Evolutionary conservation across 106 monocot genomes (phyloP).

Genomic region (Vanilla planifolia): DNA sequence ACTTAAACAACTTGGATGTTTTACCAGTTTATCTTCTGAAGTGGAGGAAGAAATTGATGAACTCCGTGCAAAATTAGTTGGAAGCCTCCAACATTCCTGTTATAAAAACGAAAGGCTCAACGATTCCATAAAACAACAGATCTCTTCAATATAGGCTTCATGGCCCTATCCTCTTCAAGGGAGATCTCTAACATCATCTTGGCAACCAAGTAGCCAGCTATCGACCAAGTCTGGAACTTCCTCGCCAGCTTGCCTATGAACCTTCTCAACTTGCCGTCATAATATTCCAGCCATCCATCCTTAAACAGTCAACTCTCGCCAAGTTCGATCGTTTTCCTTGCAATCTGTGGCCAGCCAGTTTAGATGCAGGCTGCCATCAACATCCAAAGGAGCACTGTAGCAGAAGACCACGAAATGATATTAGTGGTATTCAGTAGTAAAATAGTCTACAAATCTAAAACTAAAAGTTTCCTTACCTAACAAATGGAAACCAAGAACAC

Average conservation of each 20-base stretch:
- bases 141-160: conserved; percentile 12
- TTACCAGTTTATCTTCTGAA: no score
- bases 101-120: no score
- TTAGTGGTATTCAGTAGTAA: no score
- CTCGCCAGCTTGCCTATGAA: conserved; percentile 19
- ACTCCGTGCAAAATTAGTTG: no score
- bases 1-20: no score
- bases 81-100: no score
- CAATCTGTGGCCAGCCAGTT: conserved; percentile 32
- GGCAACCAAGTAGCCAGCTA: conserved; percentile 20
- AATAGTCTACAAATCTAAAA: no score
- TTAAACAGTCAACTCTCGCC: conserved; percentile 35
- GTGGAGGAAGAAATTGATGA: no score
- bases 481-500: no score
- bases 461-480: no score
- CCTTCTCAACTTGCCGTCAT: conserved; percentile 18
- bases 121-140: conserved; percentile 16
- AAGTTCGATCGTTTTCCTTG: conserved; percentile 42
- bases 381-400: conserved; percentile 59
- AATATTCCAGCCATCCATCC: conserved; percentile 50
- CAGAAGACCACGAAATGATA: background rate
- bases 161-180: conserved; percentile 21
- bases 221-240: conserved; percentile 25
- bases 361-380: conserved; percentile 44
- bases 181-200: conserved; percentile 20